Conservation (phyloP, 192 early-diverging fungal genomes). For the Coemansia sp. region DNA sequence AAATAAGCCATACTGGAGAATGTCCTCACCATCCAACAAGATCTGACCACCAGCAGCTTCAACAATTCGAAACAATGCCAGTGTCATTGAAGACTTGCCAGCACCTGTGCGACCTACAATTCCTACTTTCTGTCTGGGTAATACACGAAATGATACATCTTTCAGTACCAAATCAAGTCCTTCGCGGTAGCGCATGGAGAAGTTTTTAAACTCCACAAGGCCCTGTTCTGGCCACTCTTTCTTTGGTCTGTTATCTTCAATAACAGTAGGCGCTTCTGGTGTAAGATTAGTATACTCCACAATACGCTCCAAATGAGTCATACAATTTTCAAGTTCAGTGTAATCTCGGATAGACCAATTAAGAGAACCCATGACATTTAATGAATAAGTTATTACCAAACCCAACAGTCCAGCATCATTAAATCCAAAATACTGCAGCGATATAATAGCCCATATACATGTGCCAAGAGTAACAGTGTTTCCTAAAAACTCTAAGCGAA, state of each 20-base stretch:
- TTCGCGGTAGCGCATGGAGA: constrained; percentile 58
- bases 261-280: constrained; percentile 35
- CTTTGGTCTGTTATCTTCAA: constrained; percentile 26
- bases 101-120: constrained; percentile 58
- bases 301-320: constrained; percentile 67
- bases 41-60: constrained; percentile 67
- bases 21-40: constrained; percentile 74
- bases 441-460: constrained; percentile 66
- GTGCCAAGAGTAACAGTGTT: constrained; percentile 74
- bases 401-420: constrained; percentile 68
- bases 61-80: constrained; percentile 77
- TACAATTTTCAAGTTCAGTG: constrained; percentile 65
- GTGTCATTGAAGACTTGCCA: constrained; percentile 71
- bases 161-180: constrained; percentile 55
- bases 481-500: constrained; percentile 80
- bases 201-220: constrained; percentile 52
- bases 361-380: constrained; percentile 73
- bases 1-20: constrained; percentile 65
- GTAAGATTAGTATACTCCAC: constrained; percentile 48
- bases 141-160: constrained; percentile 32
- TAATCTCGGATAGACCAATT: constrained; percentile 77
- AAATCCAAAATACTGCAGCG: constrained; percentile 52
- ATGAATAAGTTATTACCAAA: constrained; percentile 74
- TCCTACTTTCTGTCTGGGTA: constrained; percentile 51
- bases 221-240: constrained; percentile 59